phyloP scores from a whole-genome alignment of 176 grass and related monocot genomes.

The Phoenix roebelenii region DNA sequence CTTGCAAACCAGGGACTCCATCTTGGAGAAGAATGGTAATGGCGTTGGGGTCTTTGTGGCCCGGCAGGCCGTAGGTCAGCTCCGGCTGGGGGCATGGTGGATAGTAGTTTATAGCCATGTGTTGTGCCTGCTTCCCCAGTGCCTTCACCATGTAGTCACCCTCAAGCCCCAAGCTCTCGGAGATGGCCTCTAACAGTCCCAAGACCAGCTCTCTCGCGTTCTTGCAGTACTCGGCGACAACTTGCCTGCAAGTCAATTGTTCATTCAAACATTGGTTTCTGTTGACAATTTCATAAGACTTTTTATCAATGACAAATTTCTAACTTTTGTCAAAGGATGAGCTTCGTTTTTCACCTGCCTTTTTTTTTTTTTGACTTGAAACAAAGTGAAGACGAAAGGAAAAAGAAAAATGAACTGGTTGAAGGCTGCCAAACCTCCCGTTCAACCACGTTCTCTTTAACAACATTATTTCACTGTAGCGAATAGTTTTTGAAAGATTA shows the following conservation, averaged over 20 bases:
- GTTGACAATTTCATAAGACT: no score
- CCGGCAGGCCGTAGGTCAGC: conserved; percentile 74
- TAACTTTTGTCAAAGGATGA: no score
- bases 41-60: conserved; percentile 89
- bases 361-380: no score
- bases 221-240: conserved; percentile 58
- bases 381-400: no score
- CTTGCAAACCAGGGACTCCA: conserved; percentile 65
- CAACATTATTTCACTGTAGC: no score
- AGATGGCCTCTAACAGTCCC: conserved; percentile 52
- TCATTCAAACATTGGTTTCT: no score
- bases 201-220: conserved; percentile 56
- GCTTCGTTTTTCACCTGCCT: no score
- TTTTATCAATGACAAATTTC: no score
- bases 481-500: no score
- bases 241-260: conserved; percentile 25
- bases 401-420: no score
- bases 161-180: conserved; percentile 59
- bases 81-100: conserved; percentile 86
- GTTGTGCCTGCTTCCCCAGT: conserved; percentile 77
- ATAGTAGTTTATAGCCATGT: conserved; percentile 96
- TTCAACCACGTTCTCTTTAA: no score
- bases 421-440: no score
- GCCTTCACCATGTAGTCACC: conserved; percentile 62
- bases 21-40: conserved; percentile 87